A percentile compares a stretch with the other conserved stretches of the same genome.
phyloP scores from a whole-genome alignment of 768 basidiomycete genomes.

The Neoboletus brunneissimus region DNA sequence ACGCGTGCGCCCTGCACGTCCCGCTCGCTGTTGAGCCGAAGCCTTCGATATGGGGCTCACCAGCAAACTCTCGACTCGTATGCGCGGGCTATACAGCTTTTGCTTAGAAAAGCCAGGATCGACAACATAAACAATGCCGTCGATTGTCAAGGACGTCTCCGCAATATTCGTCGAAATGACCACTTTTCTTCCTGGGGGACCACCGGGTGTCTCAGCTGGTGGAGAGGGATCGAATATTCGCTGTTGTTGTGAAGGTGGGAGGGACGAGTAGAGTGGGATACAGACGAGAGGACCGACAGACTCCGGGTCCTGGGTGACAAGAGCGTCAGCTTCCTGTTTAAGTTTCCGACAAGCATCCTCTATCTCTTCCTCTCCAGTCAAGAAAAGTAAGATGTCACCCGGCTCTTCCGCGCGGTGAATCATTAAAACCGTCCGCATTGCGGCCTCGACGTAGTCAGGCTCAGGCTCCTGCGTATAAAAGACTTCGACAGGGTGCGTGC shows the following conservation, averaged over 20 bases:
- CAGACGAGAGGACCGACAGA: slow-evolving; percentile 85
- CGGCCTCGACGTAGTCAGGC: slow-evolving; percentile 95
- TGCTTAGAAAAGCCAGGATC: slow-evolving; percentile 98
- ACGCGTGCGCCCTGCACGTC: slow-evolving; percentile 92
- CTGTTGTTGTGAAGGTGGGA: slow-evolving; percentile 93
- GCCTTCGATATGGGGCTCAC: slow-evolving; percentile 97
- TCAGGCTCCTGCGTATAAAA: slow-evolving; percentile 93
- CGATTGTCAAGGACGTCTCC: slow-evolving; percentile 95
- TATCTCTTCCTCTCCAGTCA: slow-evolving; percentile 98
- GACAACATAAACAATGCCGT: slow-evolving; percentile 99
- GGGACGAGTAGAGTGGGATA: slow-evolving; percentile 91
- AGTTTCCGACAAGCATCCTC: slow-evolving; percentile 95
- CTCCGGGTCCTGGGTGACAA: slow-evolving; percentile 65
- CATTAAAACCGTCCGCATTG: slow-evolving; percentile 94
- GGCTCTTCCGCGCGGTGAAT: slow-evolving; percentile 94
- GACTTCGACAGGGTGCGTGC: slow-evolving; percentile 94
- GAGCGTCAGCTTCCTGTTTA: slow-evolving; percentile 83
- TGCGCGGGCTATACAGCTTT: slow-evolving; percentile 97
- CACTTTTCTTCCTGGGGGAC: slow-evolving; percentile 88
- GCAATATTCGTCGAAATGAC: slow-evolving; percentile 97
- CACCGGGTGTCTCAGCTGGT: slow-evolving; percentile 50
- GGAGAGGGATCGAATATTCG: slow-evolving; percentile 94
- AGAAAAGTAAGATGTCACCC: slow-evolving; percentile 90
- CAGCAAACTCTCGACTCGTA: slow-evolving; percentile 89
- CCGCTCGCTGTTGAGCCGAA: slow-evolving; percentile 92